Base-by-base conservation (phyloP, 2,329 filamentous ascomycete genomes). In the Pseudophaeomoniella oleicola region DNA sequence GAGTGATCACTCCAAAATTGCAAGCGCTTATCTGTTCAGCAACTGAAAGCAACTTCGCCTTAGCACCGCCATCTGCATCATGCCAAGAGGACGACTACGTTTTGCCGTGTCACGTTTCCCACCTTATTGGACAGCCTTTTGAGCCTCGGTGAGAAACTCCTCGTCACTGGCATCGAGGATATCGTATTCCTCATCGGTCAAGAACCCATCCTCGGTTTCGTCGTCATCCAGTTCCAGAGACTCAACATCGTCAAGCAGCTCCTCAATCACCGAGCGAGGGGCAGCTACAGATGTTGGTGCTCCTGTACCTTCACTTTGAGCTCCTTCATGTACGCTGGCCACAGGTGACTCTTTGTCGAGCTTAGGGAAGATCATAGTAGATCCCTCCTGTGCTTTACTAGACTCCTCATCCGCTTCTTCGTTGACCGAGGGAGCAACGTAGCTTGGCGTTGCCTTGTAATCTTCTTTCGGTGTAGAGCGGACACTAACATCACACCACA, bases 141-240 rank as follows among this genome's bases (percentile, higher is more conserved):
- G 44, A 32, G 44, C 42, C 36, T 73, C 73, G 42, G 69, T 68
- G 36, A 75, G 56, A 46, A 72, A 80, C 55, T 96, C 88, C 57
- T 93, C 83, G 47, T 96, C 88, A 40, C 84, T 93, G 31, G 86
- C 88, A 62, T 94, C 86, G 32, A 96, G 75, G 46, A 96, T 87
- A 51, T 98, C 90, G 57, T 96, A 98, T 62, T 98, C 90, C 57
- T 96, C 90, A 45, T 98, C 90, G 0, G 90, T 96, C 67, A 93
- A 63, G 67, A 94, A 94, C 10, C 79, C 82, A 41, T 81, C 75
- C n/a, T 68, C 64, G 15, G 55, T 61, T 4, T 56, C 53, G 10
- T 58, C 55, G 16, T 54, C 53, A 37, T 63, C 64, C 30, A 68
- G 50, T 14, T 69, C 65, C 39, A 76, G 62, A 44, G 67, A 73